phyloP scores from a whole-genome alignment of 148 eudicot species.

The Silene uniflora region DNA sequence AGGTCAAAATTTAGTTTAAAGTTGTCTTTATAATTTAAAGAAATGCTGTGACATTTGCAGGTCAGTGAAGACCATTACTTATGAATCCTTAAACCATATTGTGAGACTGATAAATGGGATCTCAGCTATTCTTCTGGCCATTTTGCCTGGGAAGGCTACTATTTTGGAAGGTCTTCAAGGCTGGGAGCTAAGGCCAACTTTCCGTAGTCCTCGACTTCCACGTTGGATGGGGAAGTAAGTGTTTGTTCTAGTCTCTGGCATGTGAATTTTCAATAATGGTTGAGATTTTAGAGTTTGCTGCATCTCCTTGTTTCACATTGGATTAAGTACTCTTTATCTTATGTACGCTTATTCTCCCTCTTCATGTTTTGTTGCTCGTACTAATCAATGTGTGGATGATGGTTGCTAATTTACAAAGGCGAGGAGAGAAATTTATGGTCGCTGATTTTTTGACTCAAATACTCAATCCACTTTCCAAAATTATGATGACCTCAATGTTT shows the following conservation, averaged over 20 bases:
- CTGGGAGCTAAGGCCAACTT: constrained; percentile 94
- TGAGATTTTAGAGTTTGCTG: not conserved
- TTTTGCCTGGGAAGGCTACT: constrained; percentile 86
- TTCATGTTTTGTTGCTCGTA: not conserved
- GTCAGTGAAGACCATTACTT: constrained; percentile 89
- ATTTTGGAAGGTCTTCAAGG: constrained; percentile 96
- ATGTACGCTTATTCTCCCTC: not conserved
- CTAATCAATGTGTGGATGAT: not conserved
- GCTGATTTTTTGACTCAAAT: not conserved
- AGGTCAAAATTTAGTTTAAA: not conserved
- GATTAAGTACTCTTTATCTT: not conserved
- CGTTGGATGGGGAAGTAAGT: constrained; percentile 99
- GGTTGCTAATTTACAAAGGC: not conserved
- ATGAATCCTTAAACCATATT: constrained; percentile 70
- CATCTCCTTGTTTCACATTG: not conserved
- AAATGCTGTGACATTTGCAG: constrained; percentile 31
- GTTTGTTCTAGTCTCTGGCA: constrained; percentile 9
- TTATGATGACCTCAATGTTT: not conserved
- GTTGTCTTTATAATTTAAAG: not conserved
- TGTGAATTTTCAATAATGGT: not conserved
- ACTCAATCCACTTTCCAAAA: not conserved
- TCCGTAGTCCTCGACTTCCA: constrained; percentile 91
- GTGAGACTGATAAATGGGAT: constrained; percentile 85
- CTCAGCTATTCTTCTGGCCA: constrained; percentile 73
- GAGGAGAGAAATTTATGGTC: not conserved